Evolutionary conservation across 768 basidiomycete species (phyloP).

Genomic region (Candolleomyces eurysporus): DNA sequence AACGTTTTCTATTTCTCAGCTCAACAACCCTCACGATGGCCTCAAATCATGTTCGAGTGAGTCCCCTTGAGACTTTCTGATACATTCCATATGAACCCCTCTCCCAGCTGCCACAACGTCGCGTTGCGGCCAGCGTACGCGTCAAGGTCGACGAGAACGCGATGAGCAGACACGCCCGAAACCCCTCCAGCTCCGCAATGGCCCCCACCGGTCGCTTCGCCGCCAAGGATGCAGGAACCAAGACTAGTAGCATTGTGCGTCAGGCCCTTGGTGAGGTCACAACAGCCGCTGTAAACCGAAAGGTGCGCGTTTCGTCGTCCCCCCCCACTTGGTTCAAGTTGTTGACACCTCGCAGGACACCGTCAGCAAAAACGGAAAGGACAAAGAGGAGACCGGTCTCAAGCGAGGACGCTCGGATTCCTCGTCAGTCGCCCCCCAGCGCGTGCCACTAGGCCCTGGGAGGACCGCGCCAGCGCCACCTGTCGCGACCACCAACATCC

Average conservation of each 20-base stretch:
- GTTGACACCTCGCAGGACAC: conserved; percentile 37
- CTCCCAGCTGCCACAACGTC: conserved; percentile 63
- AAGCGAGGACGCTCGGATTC: conserved; percentile 68
- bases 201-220: conserved; percentile 51
- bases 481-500: conserved; percentile 37
- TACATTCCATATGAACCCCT: conserved; percentile 10
- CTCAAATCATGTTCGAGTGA: conserved; percentile 60
- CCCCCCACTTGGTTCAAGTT: background rate
- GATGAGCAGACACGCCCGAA: conserved; percentile 62
- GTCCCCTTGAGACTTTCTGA: conserved; percentile 20
- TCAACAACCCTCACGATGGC: conserved; percentile 47
- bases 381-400: conserved; percentile 65
- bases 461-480: conserved; percentile 44
- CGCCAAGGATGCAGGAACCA: conserved; percentile 48
- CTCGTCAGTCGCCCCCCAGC: conserved; percentile 56
- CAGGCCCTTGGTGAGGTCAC: conserved; percentile 82
- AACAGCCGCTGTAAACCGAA: conserved; percentile 72
- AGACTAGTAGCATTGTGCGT: conserved; percentile 56
- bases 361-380: conserved; percentile 54
- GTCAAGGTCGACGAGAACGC: conserved; percentile 79
- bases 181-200: conserved; percentile 46
- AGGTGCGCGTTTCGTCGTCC: conserved; percentile 42
- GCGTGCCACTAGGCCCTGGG: conserved; percentile 65
- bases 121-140: conserved; percentile 57
- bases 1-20: conserved; percentile 19